These are phyloP conservation scores for Licmophora abbreviata DNA, from an alignment of 108 stramenopile species.

Conservation along the genomic window DNA sequence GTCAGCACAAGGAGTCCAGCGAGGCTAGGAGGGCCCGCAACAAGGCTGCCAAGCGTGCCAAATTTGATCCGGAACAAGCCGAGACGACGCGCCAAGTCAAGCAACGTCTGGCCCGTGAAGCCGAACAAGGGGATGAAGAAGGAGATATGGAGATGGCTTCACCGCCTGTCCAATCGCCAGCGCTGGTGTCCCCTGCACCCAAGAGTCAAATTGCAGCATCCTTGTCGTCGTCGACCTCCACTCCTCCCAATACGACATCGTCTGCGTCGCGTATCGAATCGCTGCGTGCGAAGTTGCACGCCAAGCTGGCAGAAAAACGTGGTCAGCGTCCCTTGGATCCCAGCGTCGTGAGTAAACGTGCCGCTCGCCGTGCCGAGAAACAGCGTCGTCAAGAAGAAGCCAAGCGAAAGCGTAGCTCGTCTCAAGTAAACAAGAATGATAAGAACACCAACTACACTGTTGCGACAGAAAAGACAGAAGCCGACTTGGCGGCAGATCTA, in stretches of 20 bases:
- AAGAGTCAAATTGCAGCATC: constrained; percentile 2
- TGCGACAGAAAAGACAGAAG: neutral
- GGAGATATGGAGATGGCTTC: constrained; percentile 6
- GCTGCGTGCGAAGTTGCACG: constrained; percentile 69
- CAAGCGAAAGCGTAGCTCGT: constrained; percentile 28
- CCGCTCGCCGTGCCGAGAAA: constrained; percentile 78
- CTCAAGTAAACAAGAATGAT: constrained; percentile 15
- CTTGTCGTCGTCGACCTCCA: neutral
- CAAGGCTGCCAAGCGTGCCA: constrained; percentile 68
- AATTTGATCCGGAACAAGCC: constrained; percentile 57
- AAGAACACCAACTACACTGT: constrained; percentile 22
- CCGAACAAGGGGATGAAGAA: constrained; percentile 12
- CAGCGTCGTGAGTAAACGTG: constrained; percentile 68
- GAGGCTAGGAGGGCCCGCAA: constrained; percentile 49
- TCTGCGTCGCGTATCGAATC: constrained; percentile 76
- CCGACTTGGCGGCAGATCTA: constrained; percentile 37
- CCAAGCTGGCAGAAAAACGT: constrained; percentile 67
- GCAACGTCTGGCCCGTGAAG: constrained; percentile 29
- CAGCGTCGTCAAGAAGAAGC: constrained; percentile 65
- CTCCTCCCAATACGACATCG: constrained; percentile 17
- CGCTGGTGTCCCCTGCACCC: too few species aligned
- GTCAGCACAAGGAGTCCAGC: constrained; percentile 66
- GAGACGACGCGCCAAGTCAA: constrained; percentile 69
- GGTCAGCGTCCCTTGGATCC: constrained; percentile 33
- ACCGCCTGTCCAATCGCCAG: too few species aligned